Base-by-base conservation (phyloP, 352 stramenopile species). In the Aphanomyces cochlioides region DNA sequence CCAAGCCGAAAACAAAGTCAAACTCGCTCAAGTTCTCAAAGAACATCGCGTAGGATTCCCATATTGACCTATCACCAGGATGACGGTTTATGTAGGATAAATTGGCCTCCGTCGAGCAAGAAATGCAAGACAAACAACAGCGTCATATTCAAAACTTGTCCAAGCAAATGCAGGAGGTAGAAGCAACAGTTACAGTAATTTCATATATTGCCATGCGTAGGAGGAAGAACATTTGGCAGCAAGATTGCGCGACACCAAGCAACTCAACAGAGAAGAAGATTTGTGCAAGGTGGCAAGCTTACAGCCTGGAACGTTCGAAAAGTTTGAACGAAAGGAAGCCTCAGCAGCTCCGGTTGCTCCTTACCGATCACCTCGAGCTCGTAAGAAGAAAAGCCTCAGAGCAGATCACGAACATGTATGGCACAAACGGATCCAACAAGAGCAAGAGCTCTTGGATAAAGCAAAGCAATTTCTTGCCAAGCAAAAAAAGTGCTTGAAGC, bases 381-480 rank as follows among this genome's bases (percentile, higher is more conserved):
- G 43, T 3, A 19, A 19, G 17, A 41, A n/a, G 43, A 61, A 61
- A 41, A 15, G 17, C 10, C 39, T 19, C 10, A 53, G 37, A 53
- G 8, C 37, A 61, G 37, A 66, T 8, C 47, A 61, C 37, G 19
- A 68, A 2, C 60, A 68, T 19, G 10, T 19, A n/a, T 69, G 63
- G 63, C 40, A 17, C 17, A 38, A 41, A 13, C 40, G 45, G 8
- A 47, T 69, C 15, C 38, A 69, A 34, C n/a, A 69, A 56, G 63
- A 69, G 41, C 38, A 86, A 40, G 78, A 79, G 36, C 85, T 87
- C 74, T 56, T 89, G 19, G 79, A 79, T 66, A 83, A 89, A 67
- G 77, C 77, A 28, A 82, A 78, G 64, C 76, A 86, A 8, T 69
- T 40, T 59, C 10, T 69, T 17, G 45, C 63, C 4, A 69, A 69